Conservation (phyloP, 2,329 filamentous ascomycete genomes). For the Graphium sp. region DNA sequence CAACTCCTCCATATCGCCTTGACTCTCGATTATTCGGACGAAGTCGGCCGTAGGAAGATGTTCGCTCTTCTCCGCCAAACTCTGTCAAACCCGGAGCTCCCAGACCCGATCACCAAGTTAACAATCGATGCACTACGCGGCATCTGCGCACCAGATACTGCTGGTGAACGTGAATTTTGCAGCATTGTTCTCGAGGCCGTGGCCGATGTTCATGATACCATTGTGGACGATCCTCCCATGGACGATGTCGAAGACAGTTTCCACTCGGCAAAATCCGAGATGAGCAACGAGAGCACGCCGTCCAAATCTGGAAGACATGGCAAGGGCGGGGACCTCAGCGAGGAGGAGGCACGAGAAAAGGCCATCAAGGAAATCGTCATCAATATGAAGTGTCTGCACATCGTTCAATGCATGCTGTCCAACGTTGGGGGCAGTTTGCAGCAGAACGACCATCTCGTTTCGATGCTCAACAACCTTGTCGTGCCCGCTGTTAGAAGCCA, state of each 20-base stretch:
- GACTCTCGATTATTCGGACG: constrained; percentile 92
- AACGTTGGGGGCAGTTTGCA: constrained; percentile 82
- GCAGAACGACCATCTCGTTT: constrained; percentile 77
- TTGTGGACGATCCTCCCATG: constrained; percentile 51
- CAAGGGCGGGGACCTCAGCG: constrained; percentile 27
- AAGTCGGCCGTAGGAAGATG: constrained; percentile 91
- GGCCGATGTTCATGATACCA: constrained; percentile 90
- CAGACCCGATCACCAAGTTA: constrained; percentile 84
- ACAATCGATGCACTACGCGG: constrained; percentile 66
- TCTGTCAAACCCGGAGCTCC: constrained; percentile 70
- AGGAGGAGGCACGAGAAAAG: constrained; percentile 54
- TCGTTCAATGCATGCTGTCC: constrained; percentile 92
- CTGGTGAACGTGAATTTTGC: constrained; percentile 69
- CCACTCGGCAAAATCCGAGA: constrained; percentile 78
- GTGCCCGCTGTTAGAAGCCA: constrained; percentile 89
- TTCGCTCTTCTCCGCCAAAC: constrained; percentile 77
- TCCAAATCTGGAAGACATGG: constrained; percentile 25
- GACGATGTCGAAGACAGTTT: constrained; percentile 57
- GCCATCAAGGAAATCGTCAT: constrained; percentile 84
- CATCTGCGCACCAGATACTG: constrained; percentile 60
- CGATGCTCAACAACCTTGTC: constrained; percentile 95
- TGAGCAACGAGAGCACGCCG: constrained; percentile 49
- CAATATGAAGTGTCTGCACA: constrained; percentile 96
- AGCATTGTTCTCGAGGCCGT: constrained; percentile 82
- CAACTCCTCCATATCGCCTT: constrained; percentile 85